Base-by-base conservation (phyloP, 306 rosid species). In the Fagus crenata region DNA sequence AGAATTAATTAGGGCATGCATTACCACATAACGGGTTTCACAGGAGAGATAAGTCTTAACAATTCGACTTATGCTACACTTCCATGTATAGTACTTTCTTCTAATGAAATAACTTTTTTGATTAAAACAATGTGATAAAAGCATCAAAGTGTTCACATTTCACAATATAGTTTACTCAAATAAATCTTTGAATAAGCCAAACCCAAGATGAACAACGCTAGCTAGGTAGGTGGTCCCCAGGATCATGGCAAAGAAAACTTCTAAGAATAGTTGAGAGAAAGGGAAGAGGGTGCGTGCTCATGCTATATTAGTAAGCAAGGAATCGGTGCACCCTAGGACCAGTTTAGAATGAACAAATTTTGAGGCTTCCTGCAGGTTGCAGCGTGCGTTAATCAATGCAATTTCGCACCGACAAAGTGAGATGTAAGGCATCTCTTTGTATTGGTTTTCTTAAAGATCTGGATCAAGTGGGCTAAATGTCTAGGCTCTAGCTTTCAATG, bases 371-470 rank as follows among this genome's bases (percentile, higher is more conserved):
- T 46, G 36, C 53, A 39, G 58, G 39, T 58, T 65, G 53, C 53
- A 51, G 43, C 40, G 59, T 65, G 61, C 63, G 28, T 56, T 5
- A 15, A 72, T 68, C 58, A 55, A 46, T 37, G 14, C 22, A 54
- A 35, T 36, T 60, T 35, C 17, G 42, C 32, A 43, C 54, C 89
- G 89, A 86, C 88, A 80, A 72, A 78, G 91, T 91, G 75, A 77
- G 80, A 53, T 49, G 43, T 12, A 86, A 85, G 89, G 65, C 85
- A 85, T 40, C 67, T 64, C 53, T 32, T 46, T 53, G 32, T 51
- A 65, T 12, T 56, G 6, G 36, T 22, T 73, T 77, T 63, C 39
- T 74, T 41, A 40, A 70, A 64, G 65, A 76, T 81, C 76, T 76
- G 22, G 54, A 72, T 64, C 49, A 4, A 76, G 84, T 82, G 78